Evolutionary conservation across 208 protist genomes (phyloP).

Genomic region (Leishmania lainsoni): DNA sequence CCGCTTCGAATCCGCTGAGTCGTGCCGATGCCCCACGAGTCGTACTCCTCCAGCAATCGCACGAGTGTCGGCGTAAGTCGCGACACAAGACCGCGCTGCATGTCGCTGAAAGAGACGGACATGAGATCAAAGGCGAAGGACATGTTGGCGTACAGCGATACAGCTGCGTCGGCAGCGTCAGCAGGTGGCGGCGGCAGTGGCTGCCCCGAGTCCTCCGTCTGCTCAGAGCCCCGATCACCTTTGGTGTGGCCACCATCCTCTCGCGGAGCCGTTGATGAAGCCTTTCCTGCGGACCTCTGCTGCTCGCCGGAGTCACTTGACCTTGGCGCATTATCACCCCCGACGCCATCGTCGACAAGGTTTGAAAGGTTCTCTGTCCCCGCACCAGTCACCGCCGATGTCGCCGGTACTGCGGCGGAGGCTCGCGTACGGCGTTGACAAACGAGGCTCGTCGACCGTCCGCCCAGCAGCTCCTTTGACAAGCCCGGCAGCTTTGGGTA

Average conservation of each 20-base stretch:
- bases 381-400: not conserved
- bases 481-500: slow-evolving; percentile 89
- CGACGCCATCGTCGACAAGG: not conserved
- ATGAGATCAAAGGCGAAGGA: slow-evolving; percentile 93
- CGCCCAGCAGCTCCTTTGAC: slow-evolving; percentile 51
- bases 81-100: slow-evolving; percentile 39
- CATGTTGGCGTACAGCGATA: slow-evolving; percentile 34
- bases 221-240: not conserved
- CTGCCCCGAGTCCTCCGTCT: not conserved
- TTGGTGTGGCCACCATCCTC: not conserved
- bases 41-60: slow-evolving; percentile 85
- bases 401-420: not conserved
- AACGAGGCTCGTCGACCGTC: slow-evolving; percentile 14
- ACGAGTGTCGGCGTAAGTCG: slow-evolving; percentile 62
- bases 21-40: slow-evolving; percentile 79
- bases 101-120: slow-evolving; percentile 58
- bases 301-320: not conserved
- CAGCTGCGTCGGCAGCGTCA: not conserved
- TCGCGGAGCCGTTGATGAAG: not conserved
- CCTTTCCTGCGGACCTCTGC: not conserved
- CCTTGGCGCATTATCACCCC: not conserved
- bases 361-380: not conserved
- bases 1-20: not conserved
- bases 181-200: not conserved
- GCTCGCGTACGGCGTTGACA: slow-evolving; percentile 18